Base-by-base conservation (phyloP, 176 grass and related monocot species). In the Carex scoparia region DNA sequence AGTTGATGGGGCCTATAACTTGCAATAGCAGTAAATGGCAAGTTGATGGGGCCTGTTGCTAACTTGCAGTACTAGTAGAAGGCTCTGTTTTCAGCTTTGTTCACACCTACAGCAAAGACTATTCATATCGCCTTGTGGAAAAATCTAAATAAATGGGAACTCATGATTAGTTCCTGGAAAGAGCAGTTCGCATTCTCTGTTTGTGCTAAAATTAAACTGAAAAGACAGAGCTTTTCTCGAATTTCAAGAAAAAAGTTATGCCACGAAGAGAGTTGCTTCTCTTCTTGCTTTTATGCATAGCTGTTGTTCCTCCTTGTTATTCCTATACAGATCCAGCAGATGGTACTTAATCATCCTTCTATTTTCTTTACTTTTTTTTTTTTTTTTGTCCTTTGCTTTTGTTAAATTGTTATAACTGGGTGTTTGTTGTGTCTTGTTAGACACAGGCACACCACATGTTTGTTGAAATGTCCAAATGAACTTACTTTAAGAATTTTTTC, bases 291-390 rank as follows among this genome's bases (percentile, higher is more conserved):
- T 31, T 83, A 40, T 83, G 62, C 42, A 51, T 83, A 32, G 64
- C 49, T 68, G 4, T 8, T 68, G 81, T 65, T 83, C 8, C 12
- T 32, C 37, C n/a, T 28, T 4, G 60, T 68, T 83, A 1, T 33
- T 69, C 61, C 44, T 14, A 83, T 51, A 83, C 81, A 9, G 16
- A 83, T 51, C 23, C 81, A 53, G 40, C 54, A 33, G 81, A 83
- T 83, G 81, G 81, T 83, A 83, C 8, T 7, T 55, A 3, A 68
- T 67, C 27, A 18, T 83, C 16, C 15, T 83, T 67, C 54, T 68
- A 31, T 9, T 67, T 83, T 9, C 13, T 70, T 37, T 70, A 49
- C 46, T 70, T 40, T 14, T 18, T 10, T 37, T 40, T 5, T 19
- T 40, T 40, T 4, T 40, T 4, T 4, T 64, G 63, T 12, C 4